Conservation (phyloP, 1,284 basidiomycete genomes). For the Ceratobasidium sp. region DNA sequence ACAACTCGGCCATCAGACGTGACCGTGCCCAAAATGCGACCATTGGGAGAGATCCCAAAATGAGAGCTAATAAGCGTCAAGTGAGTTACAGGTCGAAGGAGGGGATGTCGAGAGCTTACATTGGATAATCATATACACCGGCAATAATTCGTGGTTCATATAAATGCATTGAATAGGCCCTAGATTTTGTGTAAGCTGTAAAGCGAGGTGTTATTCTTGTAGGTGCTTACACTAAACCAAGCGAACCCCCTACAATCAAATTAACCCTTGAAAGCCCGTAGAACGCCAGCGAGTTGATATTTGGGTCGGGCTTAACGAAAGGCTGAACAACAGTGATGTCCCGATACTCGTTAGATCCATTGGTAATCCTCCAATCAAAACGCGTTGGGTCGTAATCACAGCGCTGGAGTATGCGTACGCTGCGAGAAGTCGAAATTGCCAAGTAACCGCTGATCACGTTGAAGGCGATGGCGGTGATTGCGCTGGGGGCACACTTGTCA, state of each 20-base stretch:
- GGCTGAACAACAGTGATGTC: too few relatives aligned
- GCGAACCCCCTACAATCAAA: not conserved
- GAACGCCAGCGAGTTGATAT: not conserved
- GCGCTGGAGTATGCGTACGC: not conserved
- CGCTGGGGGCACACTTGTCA: too few relatives aligned
- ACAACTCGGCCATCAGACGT: not conserved
- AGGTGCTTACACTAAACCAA: not conserved
- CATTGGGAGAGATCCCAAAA: not conserved
- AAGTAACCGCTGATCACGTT: not conserved
- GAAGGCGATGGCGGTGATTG: constrained; percentile 2
- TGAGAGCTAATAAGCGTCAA: not conserved
- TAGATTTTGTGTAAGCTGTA: not conserved
- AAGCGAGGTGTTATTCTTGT: not conserved
- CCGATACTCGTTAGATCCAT: too few relatives aligned
- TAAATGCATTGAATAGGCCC: not conserved
- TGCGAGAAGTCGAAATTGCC: not conserved
- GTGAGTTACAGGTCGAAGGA: not conserved
- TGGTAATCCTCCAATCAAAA: too few relatives aligned
- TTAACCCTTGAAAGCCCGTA: not conserved
- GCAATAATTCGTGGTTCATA: not conserved
- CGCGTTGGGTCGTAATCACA: too few relatives aligned
- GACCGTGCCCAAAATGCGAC: not conserved
- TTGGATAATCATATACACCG: not conserved
- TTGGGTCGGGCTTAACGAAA: not conserved
- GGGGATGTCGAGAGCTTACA: not conserved